Evolutionary conservation across 2,329 filamentous ascomycete genomes (phyloP), one percentile per base, ranked within the genome.

Genomic region (Pseudocercospora fijiensis): DNA sequence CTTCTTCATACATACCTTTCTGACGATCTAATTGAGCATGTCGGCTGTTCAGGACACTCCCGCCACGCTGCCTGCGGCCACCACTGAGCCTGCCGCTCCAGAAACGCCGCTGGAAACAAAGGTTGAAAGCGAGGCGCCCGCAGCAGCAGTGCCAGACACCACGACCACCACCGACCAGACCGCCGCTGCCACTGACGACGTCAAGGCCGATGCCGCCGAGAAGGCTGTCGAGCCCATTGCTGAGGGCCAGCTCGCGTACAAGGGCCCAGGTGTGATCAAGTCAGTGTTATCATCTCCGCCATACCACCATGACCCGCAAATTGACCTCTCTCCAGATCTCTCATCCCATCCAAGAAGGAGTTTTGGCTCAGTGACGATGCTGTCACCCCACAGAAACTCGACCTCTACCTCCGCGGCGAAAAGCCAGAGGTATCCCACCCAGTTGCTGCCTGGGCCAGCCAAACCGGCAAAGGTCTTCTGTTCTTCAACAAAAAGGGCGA

Each of bases 381-480:
- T 45, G 89, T 96, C 65, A 86, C 92, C 74, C 80, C 86, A 72
- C 89, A 94, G 80, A 84, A 89, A 76, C 85, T 97, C 62, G 79
- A 84, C 71, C 81, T 84, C 72, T 97, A 94, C 83, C 84, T 96
- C 72, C 91, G 92, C 81, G 88, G 87, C 74, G 92, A 96, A 86
- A 97, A 97, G 88, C 84, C 88, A 62, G 84, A 88, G 60, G 84
- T 88, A 70, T 89, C 90, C 66, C 89, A 96, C 82, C 85, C 90
- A 70, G 89, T 90, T 72, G 89, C 88, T 71, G 90, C 95, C 37
- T 97, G 95, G 92, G 92, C 94, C 68, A 88, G 88, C 71, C 88
- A 96, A 84, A 97, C 94, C 64, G 94, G 94, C 78, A 96, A 96
- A 84, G 95, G 95, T 76, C 89, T 98, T 20, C 84, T 98, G 47